These are phyloP conservation scores for Microbotryomycetes sp. DNA, from an alignment of 1,284 basidiomycete genomes.

Conservation along the genomic window DNA sequence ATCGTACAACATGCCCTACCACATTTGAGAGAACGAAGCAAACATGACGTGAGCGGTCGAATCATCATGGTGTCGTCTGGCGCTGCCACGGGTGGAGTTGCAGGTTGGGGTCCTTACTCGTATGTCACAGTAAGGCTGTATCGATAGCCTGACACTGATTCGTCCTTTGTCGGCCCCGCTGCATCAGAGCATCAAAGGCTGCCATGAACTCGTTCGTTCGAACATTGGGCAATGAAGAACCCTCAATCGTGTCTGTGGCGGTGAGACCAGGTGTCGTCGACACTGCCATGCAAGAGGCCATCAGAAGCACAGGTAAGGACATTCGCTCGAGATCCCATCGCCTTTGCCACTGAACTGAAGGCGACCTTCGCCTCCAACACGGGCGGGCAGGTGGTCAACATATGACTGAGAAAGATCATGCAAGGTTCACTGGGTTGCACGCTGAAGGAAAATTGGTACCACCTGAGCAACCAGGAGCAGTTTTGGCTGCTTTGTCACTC, in stretches of 20 bases:
- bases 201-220: constrained; percentile 71
- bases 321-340: background rate
- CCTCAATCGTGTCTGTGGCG: constrained; percentile 62
- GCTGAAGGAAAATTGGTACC: constrained; percentile 55
- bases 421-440: constrained; percentile 55
- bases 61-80: constrained; percentile 77
- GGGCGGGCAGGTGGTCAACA: constrained; percentile 37
- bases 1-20: constrained; percentile 62
- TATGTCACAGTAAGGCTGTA: background rate
- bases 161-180: background rate
- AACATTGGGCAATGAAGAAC: constrained; percentile 75
- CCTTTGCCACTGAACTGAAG: background rate
- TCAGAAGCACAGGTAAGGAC: constrained; percentile 28
- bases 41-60: constrained; percentile 47
- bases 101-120: constrained; percentile 66
- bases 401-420: constrained; percentile 53
- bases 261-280: constrained; percentile 80
- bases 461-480: constrained; percentile 55
- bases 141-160: background rate
- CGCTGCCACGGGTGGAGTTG: constrained; percentile 59
- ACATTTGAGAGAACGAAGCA: constrained; percentile 49
- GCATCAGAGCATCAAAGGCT: constrained; percentile 47
- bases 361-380: no score
- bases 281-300: constrained; percentile 35
- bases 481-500: constrained; percentile 53